A percentile compares a stretch with the other conserved stretches of the same genome.
These are phyloP conservation scores for Leishmania lainsoni DNA, from an alignment of 208 protist species.

Conservation along the genomic window DNA sequence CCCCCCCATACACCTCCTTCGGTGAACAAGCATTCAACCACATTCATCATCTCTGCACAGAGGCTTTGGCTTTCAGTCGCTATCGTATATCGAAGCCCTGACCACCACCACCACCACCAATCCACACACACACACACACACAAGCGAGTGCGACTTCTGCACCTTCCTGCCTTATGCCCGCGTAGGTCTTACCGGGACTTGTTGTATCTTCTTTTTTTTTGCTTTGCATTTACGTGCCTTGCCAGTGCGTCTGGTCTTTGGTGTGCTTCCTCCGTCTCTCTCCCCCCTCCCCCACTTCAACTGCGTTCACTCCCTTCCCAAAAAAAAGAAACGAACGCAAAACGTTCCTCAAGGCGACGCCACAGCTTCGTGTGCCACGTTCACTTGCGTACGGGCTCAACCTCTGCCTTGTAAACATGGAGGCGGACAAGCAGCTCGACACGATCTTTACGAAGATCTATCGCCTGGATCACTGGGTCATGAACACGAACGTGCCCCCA, in stretches of 20 bases:
- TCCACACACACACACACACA: neutral
- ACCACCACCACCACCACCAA: neutral
- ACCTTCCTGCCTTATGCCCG: neutral
- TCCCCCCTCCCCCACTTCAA: neutral
- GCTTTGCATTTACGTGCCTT: neutral
- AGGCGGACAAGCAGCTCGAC: constrained; percentile 74
- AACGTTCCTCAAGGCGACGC: constrained; percentile 7
- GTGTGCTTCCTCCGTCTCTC: neutral
- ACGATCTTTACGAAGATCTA: constrained; percentile 59
- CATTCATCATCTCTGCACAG: neutral
- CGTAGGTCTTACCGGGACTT: neutral
- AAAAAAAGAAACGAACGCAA: neutral
- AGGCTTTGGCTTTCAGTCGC: neutral
- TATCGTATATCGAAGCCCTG: neutral
- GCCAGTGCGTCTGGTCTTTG: neutral
- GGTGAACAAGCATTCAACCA: neutral
- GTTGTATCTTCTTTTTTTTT: neutral
- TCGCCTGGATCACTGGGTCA: constrained; percentile 73
- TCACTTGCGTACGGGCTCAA: neutral
- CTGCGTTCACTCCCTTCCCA: neutral
- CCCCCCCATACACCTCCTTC: neutral
- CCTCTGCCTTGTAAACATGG: constrained; percentile 40
- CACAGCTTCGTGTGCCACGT: constrained; percentile 4
- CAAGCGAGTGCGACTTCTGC: neutral
- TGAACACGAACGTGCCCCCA: constrained; percentile 75